Base-by-base conservation (phyloP, 1,139 yeast genomes). In the Magnusiomyces tetraspermus region DNA sequence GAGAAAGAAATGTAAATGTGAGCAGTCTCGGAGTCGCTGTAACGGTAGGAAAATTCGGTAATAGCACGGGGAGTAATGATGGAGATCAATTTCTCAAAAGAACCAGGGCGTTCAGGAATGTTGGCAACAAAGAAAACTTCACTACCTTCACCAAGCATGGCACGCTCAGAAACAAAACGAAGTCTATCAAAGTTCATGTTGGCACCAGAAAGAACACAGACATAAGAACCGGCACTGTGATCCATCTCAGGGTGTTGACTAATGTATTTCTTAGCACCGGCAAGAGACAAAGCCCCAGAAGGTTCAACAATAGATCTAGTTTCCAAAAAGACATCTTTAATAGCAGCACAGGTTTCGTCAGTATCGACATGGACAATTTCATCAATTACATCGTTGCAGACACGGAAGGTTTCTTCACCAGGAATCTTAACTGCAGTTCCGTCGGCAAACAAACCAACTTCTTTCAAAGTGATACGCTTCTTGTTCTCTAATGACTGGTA, bases 391-490 rank as follows among this genome's bases (percentile, higher is more conserved):
- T 85, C 80, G 59, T 77, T 72, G 60, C 92, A 82, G 23, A 90
- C 76, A 63, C 95, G 76, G 76, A 88, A 92, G 17, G 96, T 85
- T 69, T 94, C 98, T 58, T 83, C 85, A 53, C 99, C 99, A 33
- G 89, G 76, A 13, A 84, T 69, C 63, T 83, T 86, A 46, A 92
- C 99, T 3, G 98, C 97, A n/a, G 99, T 89, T 64, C 98, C 99
- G 68, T 92, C 99, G n/a, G 98, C 98, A 70, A 92, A 92, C n/a
- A 85, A 74, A n/a, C 99, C 99, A 10, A 90, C 97, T 30, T 77
- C 74, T 36, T 75, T 71, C 55, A 94, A 75, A 1, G 74, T 67
- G 15, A 78, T 79, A 59, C 83, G 77, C 51, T 79, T 70, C 33
- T 80, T 76, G 21, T 70, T 64, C 55, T 79, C 65, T 57, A 88